Conservation (phyloP, 441 rosid genomes). For the Gossypium gossypioides region DNA sequence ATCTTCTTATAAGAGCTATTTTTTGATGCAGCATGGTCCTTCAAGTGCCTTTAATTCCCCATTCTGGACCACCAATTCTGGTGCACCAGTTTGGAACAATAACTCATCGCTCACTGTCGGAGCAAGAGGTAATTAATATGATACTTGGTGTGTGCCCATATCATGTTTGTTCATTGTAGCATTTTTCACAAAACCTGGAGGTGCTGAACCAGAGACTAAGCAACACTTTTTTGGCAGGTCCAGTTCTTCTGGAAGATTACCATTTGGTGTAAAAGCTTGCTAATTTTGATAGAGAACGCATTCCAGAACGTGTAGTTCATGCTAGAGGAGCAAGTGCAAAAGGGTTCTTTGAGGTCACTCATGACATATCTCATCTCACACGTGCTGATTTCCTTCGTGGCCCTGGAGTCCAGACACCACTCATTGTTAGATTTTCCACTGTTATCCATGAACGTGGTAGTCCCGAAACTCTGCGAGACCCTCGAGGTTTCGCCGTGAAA, state of each 20-base stretch:
- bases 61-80: conserved; percentile 71
- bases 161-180: neutral
- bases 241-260: conserved; percentile 83
- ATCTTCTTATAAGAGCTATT: neutral
- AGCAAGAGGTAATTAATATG: conserved; percentile 48
- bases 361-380: conserved; percentile 53
- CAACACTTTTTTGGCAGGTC: conserved; percentile 37
- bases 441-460: conserved; percentile 18
- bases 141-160: neutral
- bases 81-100: conserved; percentile 81
- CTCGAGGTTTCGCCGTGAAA: conserved; percentile 90
- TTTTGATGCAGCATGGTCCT: conserved; percentile 50
- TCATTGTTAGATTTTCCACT: conserved; percentile 40
- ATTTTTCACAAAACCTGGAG: neutral
- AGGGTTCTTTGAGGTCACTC: conserved; percentile 44
- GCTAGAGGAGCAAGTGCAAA: conserved; percentile 87
- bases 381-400: conserved; percentile 93
- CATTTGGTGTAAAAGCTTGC: conserved; percentile 86
- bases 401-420: conserved; percentile 86
- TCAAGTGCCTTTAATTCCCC: conserved; percentile 63
- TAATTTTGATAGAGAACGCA: conserved; percentile 81
- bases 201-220: neutral
- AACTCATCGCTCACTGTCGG: conserved; percentile 75
- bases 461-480: conserved; percentile 70
- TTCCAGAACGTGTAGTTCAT: conserved; percentile 93